phyloP scores from a whole-genome alignment of 1,139 yeast species.

The Debaryomyces singareniensis region DNA sequence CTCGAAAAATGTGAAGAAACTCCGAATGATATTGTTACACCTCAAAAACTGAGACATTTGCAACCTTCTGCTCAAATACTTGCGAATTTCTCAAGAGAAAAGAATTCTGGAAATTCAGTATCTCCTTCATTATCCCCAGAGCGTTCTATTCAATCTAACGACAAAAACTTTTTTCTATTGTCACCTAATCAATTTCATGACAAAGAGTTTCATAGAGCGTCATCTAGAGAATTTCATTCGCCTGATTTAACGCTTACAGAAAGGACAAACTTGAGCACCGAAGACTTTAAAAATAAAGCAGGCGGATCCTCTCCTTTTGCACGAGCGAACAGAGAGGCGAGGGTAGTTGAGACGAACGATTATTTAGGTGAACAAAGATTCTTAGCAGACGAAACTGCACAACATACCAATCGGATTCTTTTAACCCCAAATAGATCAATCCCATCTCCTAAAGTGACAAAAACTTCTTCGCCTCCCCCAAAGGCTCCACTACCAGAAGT shows the following conservation, averaged over 20 bases:
- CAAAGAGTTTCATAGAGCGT: constrained; percentile 23
- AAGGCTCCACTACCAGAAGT: constrained; percentile 23
- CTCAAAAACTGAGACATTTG: constrained; percentile 9
- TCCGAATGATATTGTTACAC: constrained; percentile 11
- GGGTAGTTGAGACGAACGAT: constrained; percentile 39
- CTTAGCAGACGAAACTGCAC: constrained; percentile 1
- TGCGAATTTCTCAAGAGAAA: constrained; percentile 1
- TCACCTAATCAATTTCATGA: constrained; percentile 38
- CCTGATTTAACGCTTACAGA: not conserved
- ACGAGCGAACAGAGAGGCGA: constrained; percentile 39
- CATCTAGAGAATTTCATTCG: constrained; percentile 2
- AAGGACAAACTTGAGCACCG: constrained; percentile 2
- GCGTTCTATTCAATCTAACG: constrained; percentile 10
- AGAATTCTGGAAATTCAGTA: constrained; percentile 1
- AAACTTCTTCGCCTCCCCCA: constrained; percentile 31
- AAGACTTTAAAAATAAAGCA: constrained; percentile 16
- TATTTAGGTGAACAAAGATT: constrained; percentile 12
- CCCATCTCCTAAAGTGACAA: not conserved
- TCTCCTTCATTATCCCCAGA: constrained; percentile 4
- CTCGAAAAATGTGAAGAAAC: not conserved
- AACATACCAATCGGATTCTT: not conserved
- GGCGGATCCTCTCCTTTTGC: constrained; percentile 39
- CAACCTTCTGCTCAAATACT: constrained; percentile 16
- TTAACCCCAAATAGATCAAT: not conserved
- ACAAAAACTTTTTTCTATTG: constrained; percentile 31